Evolutionary conservation across 192 early-diverging fungal species (phyloP), one percentile per base, ranked within the genome.

Genomic region (Paraglomus brasilianum): DNA sequence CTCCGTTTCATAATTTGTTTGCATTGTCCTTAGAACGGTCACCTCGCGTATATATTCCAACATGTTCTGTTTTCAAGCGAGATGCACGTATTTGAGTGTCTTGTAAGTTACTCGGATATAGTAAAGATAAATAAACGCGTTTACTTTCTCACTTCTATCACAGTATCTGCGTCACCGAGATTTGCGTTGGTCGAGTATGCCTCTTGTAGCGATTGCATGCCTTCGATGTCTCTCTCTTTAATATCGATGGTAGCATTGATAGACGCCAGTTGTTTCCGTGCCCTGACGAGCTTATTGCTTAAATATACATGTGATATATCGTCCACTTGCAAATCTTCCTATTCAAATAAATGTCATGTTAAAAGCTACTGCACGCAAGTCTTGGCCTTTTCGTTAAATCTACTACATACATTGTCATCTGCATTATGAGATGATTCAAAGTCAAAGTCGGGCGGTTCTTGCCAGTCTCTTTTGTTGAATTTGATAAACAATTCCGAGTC

Each of bases 261-360:
- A 43, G 79, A 74, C 8, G 77, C 75, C 21, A 86, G 57, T 30
- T 80, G 76, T 61, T 82, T 75, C 48, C 78, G 75, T 38, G 86
- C 60, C 64, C 85, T 88, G 52, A 79, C 75, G 17, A 91, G 74
- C 66, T 82, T 86, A 74, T 93, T 93, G 53, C 76, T 83, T 62
- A 93, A 74, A 57, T 81, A 91, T 10, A 88, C 81, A 7, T 74
- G 53, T 4, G 88, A 76, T 24, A 77, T 80, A 38, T 88, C 87
- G 63, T 89, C 89, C 13, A 66, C 60, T 0, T 80, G 81, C 39
- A 93, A 74, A 36, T 80, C 72, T 15, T 72, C 78, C 78, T 79
- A 67, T 39, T 39, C 36, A 24, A n/a, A 49, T 17, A 19, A 51
- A 52, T 36, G n/a, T 5, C 41, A 67, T 67, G 9, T 22, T 21